Conservation (phyloP, 352 stramenopile species). For the Phytophthora litchii region DNA sequence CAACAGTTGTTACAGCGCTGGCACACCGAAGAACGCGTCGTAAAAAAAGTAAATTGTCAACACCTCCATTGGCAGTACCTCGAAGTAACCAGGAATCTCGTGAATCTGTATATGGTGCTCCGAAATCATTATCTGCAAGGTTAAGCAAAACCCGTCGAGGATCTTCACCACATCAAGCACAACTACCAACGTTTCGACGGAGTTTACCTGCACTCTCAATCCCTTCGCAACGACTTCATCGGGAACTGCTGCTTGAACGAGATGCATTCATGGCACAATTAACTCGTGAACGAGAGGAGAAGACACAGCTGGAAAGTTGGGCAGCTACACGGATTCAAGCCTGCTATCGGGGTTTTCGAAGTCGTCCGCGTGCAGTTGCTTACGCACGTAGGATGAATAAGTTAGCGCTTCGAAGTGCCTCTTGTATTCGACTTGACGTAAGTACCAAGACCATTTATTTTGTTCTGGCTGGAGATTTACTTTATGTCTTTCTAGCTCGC, state of each 20-base stretch:
- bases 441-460: background rate
- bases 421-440: constrained; percentile 31
- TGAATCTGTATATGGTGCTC: constrained; percentile 28
- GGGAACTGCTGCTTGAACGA: constrained; percentile 56
- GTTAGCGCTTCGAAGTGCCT: constrained; percentile 9
- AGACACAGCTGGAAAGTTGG: constrained; percentile 56
- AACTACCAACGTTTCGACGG: constrained; percentile 54
- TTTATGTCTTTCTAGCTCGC: constrained; percentile 39
- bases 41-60: constrained; percentile 16
- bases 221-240: constrained; percentile 52
- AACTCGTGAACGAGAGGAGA: constrained; percentile 52
- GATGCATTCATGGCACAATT: constrained; percentile 71
- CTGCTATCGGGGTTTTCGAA: constrained; percentile 57
- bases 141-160: constrained; percentile 36
- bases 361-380: constrained; percentile 44
- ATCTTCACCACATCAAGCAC: constrained; percentile 42
- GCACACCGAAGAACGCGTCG: constrained; percentile 6
- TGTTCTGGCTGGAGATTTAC: background rate
- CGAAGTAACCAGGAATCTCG: constrained; percentile 41
- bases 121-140: constrained; percentile 40
- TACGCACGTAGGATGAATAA: constrained; percentile 49
- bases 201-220: constrained; percentile 61
- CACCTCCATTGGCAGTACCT: constrained; percentile 1
- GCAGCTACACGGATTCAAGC: constrained; percentile 71
- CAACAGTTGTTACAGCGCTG: constrained; percentile 59